Evolutionary conservation across 176 grass and related monocot species (phyloP).

Genomic region (Calamus simplicifolius): DNA sequence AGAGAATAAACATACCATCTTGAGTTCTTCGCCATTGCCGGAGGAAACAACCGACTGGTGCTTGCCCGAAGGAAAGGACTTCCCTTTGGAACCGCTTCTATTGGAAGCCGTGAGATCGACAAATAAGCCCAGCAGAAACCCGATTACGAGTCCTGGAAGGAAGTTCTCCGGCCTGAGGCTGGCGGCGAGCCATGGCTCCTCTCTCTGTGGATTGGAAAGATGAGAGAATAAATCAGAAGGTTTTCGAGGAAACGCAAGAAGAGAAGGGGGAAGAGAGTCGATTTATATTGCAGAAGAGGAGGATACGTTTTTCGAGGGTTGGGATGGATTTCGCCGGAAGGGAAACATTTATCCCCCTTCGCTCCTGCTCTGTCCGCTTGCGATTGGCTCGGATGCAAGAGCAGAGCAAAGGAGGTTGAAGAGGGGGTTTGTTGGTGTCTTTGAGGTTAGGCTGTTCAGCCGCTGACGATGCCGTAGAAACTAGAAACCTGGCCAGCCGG

Average conservation of each 20-base stretch:
- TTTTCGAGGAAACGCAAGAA: too few species aligned
- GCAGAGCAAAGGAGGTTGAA: too few species aligned
- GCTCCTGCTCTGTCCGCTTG: too few species aligned
- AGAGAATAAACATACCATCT: constrained; percentile 42
- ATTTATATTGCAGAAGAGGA: background rate
- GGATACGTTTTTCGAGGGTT: constrained; percentile 26
- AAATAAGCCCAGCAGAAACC: constrained; percentile 66
- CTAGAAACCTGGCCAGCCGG: too few species aligned
- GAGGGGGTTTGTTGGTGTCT: too few species aligned
- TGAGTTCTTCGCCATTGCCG: constrained; percentile 53
- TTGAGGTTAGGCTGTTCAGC: too few species aligned
- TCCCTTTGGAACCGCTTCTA: constrained; percentile 16
- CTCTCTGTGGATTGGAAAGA: constrained; percentile 10
- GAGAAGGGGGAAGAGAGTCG: too few species aligned
- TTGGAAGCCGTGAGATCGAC: constrained; percentile 49
- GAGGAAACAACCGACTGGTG: constrained; percentile 22
- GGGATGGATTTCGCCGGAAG: constrained; percentile 29
- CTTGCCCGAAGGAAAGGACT: constrained; percentile 27
- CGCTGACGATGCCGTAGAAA: too few species aligned
- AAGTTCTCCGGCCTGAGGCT: constrained; percentile 54
- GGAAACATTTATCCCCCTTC: background rate
- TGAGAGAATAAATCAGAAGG: too few species aligned
- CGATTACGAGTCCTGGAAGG: constrained; percentile 66
- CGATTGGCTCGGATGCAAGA: too few species aligned
- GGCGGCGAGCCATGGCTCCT: constrained; percentile 81